Conservation (phyloP, 306 rosid genomes). For the Betula pendula region DNA sequence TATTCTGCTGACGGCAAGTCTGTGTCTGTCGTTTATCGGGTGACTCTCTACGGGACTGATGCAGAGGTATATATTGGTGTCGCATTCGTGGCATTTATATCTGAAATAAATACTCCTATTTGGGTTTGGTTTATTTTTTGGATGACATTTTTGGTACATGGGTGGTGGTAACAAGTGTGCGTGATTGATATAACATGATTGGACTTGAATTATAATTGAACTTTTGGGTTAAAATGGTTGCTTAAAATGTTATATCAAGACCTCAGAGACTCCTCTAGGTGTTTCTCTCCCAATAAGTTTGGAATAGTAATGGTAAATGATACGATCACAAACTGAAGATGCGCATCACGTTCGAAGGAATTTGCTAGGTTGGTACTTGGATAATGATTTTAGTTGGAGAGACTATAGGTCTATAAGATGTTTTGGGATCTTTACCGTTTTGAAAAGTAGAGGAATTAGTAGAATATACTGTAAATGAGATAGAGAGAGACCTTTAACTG, state of each 20-base stretch:
- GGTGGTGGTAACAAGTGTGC: no score
- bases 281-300: no score
- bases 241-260: no score
- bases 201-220: no score
- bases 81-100: not conserved
- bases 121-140: not conserved
- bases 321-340: no score
- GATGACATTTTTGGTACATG: not conserved
- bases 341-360: no score
- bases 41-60: constrained; percentile 86
- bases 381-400: not conserved
- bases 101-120: not conserved
- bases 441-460: not conserved
- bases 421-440: no score
- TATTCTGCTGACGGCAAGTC: constrained; percentile 68
- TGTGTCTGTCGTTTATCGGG: constrained; percentile 80
- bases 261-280: no score
- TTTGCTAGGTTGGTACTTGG: not conserved
- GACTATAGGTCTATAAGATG: not conserved
- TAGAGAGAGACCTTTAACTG: not conserved
- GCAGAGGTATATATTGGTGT: constrained; percentile 55
- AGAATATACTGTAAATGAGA: not conserved
- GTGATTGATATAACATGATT: no score
- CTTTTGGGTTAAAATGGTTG: no score
- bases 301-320: no score